Percentiles rank a stretch among this genome's conserved stretches.
These are phyloP conservation scores for Acer campestre DNA, from an alignment of 345 rosid species.

Conservation along the genomic window DNA sequence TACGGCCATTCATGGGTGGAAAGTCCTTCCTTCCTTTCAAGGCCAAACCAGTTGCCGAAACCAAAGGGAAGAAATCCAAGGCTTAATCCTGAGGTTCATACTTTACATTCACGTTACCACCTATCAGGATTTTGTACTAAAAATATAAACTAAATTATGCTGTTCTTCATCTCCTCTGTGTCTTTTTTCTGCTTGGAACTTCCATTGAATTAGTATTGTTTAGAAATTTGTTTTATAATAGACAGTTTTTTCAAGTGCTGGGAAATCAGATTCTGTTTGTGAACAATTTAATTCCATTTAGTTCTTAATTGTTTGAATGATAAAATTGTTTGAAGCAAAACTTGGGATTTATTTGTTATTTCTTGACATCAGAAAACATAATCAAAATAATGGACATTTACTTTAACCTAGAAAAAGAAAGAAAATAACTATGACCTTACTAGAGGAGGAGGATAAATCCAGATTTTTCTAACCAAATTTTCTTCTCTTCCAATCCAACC, in stretches of 20 bases:
- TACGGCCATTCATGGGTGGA: conserved; percentile 72
- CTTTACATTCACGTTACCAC: not conserved
- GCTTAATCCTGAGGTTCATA: conserved; percentile 23
- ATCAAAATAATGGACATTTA: too few species aligned
- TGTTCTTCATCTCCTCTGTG: not conserved
- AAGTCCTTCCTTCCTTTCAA: conserved; percentile 79
- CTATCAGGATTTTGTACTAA: not conserved
- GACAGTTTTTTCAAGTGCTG: not conserved
- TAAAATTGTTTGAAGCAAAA: too few species aligned
- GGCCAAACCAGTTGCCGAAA: conserved; percentile 49
- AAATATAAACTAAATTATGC: not conserved
- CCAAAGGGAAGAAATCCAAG: conserved; percentile 53
- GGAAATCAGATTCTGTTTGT: too few species aligned
- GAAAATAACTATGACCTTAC: too few species aligned
- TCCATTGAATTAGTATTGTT: not conserved
- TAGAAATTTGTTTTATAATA: not conserved
- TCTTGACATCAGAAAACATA: too few species aligned
- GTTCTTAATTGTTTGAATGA: too few species aligned
- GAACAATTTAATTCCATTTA: too few species aligned
- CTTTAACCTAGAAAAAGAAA: too few species aligned
- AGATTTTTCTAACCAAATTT: too few species aligned
- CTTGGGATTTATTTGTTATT: too few species aligned
- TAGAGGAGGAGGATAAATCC: too few species aligned
- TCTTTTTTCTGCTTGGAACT: not conserved
- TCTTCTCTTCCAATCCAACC: too few species aligned